Conservation (phyloP, 495 filamentous ascomycete species). For the Cenococcum geophilum region DNA sequence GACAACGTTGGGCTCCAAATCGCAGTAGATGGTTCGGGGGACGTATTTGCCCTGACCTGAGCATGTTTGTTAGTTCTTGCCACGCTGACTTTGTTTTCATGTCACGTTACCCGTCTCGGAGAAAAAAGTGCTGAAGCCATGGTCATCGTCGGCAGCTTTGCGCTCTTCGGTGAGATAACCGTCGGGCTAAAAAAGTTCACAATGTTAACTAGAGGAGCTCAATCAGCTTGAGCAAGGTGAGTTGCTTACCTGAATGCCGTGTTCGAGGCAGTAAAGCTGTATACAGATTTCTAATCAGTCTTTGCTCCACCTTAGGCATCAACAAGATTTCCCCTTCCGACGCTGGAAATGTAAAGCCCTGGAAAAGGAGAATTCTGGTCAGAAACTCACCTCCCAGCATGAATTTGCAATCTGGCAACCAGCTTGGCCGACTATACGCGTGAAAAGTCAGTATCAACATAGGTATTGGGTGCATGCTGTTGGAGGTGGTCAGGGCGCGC, state of each 20-base stretch:
- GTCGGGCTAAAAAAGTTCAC: constrained; percentile 64
- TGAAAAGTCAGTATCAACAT: constrained; percentile 31
- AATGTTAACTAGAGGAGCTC: constrained; percentile 38
- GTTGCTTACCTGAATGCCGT: constrained; percentile 88
- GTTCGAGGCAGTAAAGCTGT: constrained; percentile 99
- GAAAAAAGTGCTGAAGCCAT: constrained; percentile 99
- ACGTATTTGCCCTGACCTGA: constrained; percentile 97
- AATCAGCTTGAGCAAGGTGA: constrained; percentile 19
- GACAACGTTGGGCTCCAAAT: constrained; percentile 99
- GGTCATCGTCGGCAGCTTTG: constrained; percentile 84
- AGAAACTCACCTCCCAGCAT: constrained; percentile 91
- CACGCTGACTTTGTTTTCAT: not conserved
- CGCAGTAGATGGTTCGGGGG: constrained; percentile 97
- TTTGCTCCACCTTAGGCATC: constrained; percentile 3
- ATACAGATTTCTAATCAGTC: constrained; percentile 11
- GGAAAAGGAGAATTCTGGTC: not conserved
- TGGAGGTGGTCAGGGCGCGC: constrained; percentile 36
- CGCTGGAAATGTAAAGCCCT: not conserved
- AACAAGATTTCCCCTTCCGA: not conserved
- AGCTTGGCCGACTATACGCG: constrained; percentile 86
- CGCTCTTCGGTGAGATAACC: constrained; percentile 98
- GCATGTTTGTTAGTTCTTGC: constrained; percentile 16
- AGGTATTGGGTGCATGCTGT: constrained; percentile 2
- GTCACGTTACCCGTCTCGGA: constrained; percentile 84
- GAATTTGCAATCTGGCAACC: constrained; percentile 99